Conservation (phyloP, 805 yeast genomes). For the Metschnikowia matae region DNA sequence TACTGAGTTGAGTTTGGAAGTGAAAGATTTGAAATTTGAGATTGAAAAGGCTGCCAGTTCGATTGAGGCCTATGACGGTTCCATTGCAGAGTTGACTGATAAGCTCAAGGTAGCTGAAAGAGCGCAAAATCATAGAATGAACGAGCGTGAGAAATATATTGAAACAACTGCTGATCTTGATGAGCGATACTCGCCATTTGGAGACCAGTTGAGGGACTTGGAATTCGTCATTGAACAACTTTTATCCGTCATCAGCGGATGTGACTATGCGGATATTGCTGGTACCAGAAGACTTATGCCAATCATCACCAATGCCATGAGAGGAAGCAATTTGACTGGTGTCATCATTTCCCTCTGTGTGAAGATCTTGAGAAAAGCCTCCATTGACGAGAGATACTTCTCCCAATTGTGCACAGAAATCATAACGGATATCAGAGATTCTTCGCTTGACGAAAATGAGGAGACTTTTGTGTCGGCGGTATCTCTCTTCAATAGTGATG, state of each 20-base stretch:
- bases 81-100: conserved; percentile 5
- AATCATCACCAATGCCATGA: conserved; percentile 45
- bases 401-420: conserved; percentile 81
- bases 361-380: conserved; percentile 62
- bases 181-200: conserved; percentile 24
- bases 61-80: conserved; percentile 8
- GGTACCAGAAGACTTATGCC: conserved; percentile 77
- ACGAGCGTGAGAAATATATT: conserved; percentile 11
- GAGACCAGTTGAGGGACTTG: conserved; percentile 50
- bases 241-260: conserved; percentile 57
- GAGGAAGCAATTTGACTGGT: conserved; percentile 54
- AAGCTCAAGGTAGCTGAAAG: conserved; percentile 8
- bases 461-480: conserved; percentile 26
- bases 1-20: conserved; percentile 7
- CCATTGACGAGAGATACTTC: conserved; percentile 80
- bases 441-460: conserved; percentile 40
- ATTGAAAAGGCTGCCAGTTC: conserved; percentile 4
- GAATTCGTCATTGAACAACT: conserved; percentile 77
- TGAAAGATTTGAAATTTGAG: conserved; percentile 10
- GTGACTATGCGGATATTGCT: conserved; percentile 86
- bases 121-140: conserved; percentile 12
- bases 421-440: conserved; percentile 78
- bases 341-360: conserved; percentile 52
- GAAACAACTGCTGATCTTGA: conserved; percentile 14
- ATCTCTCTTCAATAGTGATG: conserved; percentile 21